A percentile compares a stretch with the other conserved stretches of the same genome.
Evolutionary conservation across 2,329 filamentous ascomycete genomes (phyloP).

Genomic region (Didymella exigua): DNA sequence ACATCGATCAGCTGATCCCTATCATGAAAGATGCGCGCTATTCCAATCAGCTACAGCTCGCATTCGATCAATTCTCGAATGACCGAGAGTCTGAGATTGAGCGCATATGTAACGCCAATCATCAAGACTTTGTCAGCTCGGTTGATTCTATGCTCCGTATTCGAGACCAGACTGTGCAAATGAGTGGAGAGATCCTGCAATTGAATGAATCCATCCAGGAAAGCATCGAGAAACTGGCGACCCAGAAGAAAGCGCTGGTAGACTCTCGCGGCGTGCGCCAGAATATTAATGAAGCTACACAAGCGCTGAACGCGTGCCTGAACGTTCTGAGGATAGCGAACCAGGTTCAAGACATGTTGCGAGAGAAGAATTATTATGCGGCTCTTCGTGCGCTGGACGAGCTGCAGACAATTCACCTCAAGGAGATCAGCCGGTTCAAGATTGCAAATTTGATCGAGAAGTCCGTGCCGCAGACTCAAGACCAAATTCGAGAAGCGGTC

Average conservation of each 20-base stretch:
- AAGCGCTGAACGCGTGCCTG: conserved; percentile 86
- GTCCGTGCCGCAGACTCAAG: conserved; percentile 90
- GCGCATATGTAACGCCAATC: conserved; percentile 89
- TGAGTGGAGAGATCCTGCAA: conserved; percentile 89
- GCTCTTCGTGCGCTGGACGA: conserved; percentile 93
- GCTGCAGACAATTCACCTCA: conserved; percentile 92
- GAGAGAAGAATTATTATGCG: conserved; percentile 93
- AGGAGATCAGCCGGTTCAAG: conserved; percentile 92
- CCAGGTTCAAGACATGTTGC: conserved; percentile 87
- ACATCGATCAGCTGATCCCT: conserved; percentile 93
- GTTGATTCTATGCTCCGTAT: conserved; percentile 94
- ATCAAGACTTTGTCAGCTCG: conserved; percentile 93
- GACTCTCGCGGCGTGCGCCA: conserved; percentile 90
- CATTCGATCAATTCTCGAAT: conserved; percentile 79
- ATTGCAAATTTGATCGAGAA: conserved; percentile 95
- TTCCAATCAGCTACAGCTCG: conserved; percentile 77
- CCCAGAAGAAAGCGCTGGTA: conserved; percentile 92
- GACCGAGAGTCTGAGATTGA: conserved; percentile 92
- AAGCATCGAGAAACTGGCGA: conserved; percentile 91
- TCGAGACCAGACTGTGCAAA: conserved; percentile 82
- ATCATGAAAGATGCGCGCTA: conserved; percentile 88
- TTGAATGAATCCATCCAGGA: conserved; percentile 94
- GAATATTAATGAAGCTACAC: conserved; percentile 91
- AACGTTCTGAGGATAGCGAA: conserved; percentile 93
- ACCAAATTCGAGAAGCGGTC: conserved; percentile 91